Evolutionary conservation across 148 eudicot genomes (phyloP).

Genomic region (Silene latifolia): DNA sequence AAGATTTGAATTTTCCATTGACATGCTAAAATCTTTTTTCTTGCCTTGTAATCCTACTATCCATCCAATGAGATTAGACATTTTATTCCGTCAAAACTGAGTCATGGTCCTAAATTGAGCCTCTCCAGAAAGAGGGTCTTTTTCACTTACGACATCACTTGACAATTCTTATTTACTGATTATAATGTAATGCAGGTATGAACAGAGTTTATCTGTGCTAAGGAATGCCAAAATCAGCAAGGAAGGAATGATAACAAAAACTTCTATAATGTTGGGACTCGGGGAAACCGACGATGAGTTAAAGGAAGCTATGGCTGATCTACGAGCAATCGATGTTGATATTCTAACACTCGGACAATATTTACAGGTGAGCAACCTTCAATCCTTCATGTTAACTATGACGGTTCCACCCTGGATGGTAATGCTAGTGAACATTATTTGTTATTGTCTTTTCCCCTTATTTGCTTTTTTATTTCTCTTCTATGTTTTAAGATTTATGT

Average conservation of each 20-base stretch:
- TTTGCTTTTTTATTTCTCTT: too few relatives aligned
- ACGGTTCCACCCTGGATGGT: background rate
- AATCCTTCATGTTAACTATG: background rate
- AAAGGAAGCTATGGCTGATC: conserved; percentile 77
- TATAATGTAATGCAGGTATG: conserved; percentile 46
- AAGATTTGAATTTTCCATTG: too few relatives aligned
- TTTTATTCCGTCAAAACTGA: too few relatives aligned
- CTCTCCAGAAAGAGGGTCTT: too few relatives aligned
- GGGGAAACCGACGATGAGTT: conserved; percentile 90
- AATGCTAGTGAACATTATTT: background rate
- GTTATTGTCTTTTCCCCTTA: background rate
- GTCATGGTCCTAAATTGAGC: too few relatives aligned
- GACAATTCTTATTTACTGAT: background rate
- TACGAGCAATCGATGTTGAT: conserved; percentile 82
- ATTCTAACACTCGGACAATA: conserved; percentile 90
- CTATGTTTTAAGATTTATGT: background rate
- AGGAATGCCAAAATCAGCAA: conserved; percentile 77
- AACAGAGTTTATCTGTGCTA: conserved; percentile 81
- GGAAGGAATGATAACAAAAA: conserved; percentile 87
- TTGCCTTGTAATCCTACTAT: too few relatives aligned
- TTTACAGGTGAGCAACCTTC: conserved; percentile 53
- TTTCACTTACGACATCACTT: background rate
- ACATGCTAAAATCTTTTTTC: too few relatives aligned
- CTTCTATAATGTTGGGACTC: conserved; percentile 92
- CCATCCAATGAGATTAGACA: too few relatives aligned